These are phyloP conservation scores for Allomyces macrogynus DNA, from an alignment of 192 early-diverging fungal species.

Conservation along the genomic window DNA sequence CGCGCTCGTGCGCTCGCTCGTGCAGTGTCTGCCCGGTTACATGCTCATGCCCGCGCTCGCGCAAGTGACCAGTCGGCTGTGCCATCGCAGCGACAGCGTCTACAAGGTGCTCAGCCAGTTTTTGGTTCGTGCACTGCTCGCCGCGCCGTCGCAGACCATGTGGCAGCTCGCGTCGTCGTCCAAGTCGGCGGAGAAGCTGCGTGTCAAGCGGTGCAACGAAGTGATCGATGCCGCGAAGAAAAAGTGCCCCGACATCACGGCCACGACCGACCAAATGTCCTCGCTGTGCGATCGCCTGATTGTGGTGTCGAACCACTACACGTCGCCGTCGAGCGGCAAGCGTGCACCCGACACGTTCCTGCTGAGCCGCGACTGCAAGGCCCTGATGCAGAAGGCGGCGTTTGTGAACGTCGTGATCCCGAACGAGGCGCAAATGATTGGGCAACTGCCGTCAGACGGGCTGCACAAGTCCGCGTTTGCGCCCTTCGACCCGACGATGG, in stretches of 20 bases:
- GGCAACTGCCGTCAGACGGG: too few relatives aligned
- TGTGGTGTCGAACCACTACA: not conserved
- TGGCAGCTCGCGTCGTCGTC: slow-evolving; percentile 70
- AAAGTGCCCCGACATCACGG: too few relatives aligned
- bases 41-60: slow-evolving; percentile 61
- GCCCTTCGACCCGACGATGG: slow-evolving; percentile 3
- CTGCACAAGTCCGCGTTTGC: slow-evolving; percentile 6
- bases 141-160: slow-evolving; percentile 63
- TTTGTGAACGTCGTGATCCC: too few relatives aligned
- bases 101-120: slow-evolving; percentile 46
- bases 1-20: slow-evolving; percentile 25
- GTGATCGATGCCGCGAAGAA: slow-evolving; percentile 31
- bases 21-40: slow-evolving; percentile 38
- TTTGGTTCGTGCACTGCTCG: slow-evolving; percentile 39
- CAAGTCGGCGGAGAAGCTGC: slow-evolving; percentile 36
- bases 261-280: not conserved
- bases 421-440: too few relatives aligned
- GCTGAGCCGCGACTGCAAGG: not conserved
- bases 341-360: not conserved
- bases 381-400: too few relatives aligned
- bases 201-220: slow-evolving; percentile 34
- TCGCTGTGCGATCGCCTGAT: not conserved
- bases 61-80: slow-evolving; percentile 70
- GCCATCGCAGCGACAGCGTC: slow-evolving; percentile 46
- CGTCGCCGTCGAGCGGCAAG: not conserved